phyloP scores from a whole-genome alignment of 495 filamentous ascomycete genomes.

The Amphirosellinia nigrospora region DNA sequence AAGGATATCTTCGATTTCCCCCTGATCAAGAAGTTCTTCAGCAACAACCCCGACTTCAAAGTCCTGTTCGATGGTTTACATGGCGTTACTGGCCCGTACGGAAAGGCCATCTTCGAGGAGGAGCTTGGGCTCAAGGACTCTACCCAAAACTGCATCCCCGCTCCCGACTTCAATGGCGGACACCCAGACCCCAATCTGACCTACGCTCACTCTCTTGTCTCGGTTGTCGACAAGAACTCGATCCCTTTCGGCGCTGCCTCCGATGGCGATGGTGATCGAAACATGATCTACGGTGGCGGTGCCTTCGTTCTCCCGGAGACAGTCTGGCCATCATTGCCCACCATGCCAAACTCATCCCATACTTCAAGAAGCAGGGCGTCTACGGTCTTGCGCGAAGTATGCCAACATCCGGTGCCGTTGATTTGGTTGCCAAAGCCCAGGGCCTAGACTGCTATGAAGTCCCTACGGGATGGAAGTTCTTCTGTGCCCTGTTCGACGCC shows the following conservation, averaged over 20 bases:
- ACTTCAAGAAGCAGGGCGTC: slow-evolving; percentile 96
- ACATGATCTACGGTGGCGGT: slow-evolving; percentile 99
- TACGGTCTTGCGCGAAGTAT: slow-evolving; percentile 94
- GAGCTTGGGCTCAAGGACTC: slow-evolving; percentile 85
- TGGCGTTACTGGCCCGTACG: slow-evolving; percentile 95
- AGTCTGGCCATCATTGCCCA: slow-evolving; percentile 97
- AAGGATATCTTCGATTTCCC: slow-evolving; percentile 98
- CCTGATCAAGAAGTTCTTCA: slow-evolving; percentile 91
- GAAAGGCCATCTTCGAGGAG: slow-evolving; percentile 89
- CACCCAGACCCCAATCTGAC: slow-evolving; percentile 98
- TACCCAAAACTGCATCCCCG: slow-evolving; percentile 92
- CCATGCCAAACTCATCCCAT: slow-evolving; percentile 92
- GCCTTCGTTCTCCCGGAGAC: slow-evolving; percentile 97
- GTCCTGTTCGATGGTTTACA: slow-evolving; percentile 93
- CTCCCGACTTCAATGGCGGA: slow-evolving; percentile 93
- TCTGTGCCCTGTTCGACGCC: slow-evolving; percentile 96
- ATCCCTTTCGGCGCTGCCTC: slow-evolving; percentile 96
- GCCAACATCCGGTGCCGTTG: slow-evolving; percentile 94
- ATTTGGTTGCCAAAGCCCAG: slow-evolving; percentile 93
- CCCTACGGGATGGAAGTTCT: slow-evolving; percentile 99
- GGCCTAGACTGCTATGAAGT: slow-evolving; percentile 94
- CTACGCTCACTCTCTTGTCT: slow-evolving; percentile 95
- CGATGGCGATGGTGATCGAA: slow-evolving; percentile 96
- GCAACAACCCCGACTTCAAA: slow-evolving; percentile 87
- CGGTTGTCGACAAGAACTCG: slow-evolving; percentile 85